Conservation (phyloP, 495 filamentous ascomycete genomes). For the Xylaria bambusicola region DNA sequence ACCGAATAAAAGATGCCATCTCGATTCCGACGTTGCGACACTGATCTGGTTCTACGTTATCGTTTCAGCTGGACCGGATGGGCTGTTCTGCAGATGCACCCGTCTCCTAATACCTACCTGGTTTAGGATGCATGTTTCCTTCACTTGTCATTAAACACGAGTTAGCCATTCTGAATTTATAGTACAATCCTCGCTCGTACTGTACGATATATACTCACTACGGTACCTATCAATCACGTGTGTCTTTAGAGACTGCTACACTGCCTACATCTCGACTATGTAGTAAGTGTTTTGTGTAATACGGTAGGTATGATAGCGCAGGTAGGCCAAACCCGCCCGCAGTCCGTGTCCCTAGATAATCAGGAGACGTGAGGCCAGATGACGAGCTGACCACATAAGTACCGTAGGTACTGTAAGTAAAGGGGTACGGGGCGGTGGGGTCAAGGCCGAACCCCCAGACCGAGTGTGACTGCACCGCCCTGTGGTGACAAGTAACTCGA, state of each 20-base stretch:
- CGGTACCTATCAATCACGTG: not conserved
- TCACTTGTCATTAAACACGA: not conserved
- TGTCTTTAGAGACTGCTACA: no score
- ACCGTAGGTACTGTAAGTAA: no score
- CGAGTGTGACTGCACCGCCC: slow-evolving; percentile 6
- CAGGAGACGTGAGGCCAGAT: slow-evolving; percentile 19
- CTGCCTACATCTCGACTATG: no score
- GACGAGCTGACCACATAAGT: slow-evolving; percentile 16
- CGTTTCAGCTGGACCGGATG: slow-evolving; percentile 12
- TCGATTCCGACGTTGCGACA: no score
- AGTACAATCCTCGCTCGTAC: not conserved
- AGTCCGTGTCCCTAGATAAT: slow-evolving; percentile 8
- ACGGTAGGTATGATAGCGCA: no score
- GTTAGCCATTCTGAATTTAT: no score
- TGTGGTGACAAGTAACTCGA: slow-evolving; percentile 8
- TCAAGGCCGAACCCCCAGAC: slow-evolving; percentile 1
- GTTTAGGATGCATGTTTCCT: not conserved
- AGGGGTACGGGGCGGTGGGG: no score
- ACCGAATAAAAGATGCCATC: no score
- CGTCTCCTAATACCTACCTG: not conserved
- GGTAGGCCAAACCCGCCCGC: slow-evolving; percentile 1
- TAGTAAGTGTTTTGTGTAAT: no score
- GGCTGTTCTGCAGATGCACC: slow-evolving; percentile 10
- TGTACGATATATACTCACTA: not conserved
- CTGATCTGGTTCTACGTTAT: not conserved